Evolutionary conservation across 768 basidiomycete species (phyloP), one percentile per base, ranked within the genome.

Genomic region (Mycena haematopus): DNA sequence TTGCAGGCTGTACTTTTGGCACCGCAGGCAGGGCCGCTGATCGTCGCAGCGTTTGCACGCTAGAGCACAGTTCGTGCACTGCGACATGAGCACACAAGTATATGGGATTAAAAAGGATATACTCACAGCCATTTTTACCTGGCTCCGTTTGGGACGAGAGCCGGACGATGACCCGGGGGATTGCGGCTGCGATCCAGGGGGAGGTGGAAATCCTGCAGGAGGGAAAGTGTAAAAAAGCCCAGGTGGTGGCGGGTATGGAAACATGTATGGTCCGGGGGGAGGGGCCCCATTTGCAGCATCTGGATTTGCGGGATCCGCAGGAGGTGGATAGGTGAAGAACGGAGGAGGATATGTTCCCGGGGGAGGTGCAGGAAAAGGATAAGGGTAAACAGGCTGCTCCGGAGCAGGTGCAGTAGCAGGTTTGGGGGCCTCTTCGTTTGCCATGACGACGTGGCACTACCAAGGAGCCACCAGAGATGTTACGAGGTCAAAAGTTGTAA

Each of bases 21-120:
- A 97, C 35, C 95, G 88, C 63, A 90, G 88, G 73, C 95, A 97
- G 25, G 95, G 95, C 46, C 95, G 87, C 67, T 81, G 83, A 66
- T 94, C 93, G 74, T 94, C 91, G 73, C 92, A 94, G 67, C 93
- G 91, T 75, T 94, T 94, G 78, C 92, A 94, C 0, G 92, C 92
- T 54, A 86, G 85, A 63, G 93, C 93, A 71, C 92, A 94, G 69
- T 93, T 92, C 22, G 92, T 94, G 75, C 92, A 94, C 78, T 84
- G 50, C n/a, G 38, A 36, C 17, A 52, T 33, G 17, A 29, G 10
- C 15, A 27, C 9, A 44, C n/a, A 14, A 24, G 52, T 25, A 25
- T 2, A 3, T n/a, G n/a, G 31, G 31, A 22, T 15, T 38, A 40
- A 19, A 22, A 36, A 36, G 10, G 19, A n/a, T 42, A 15, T 1